Conservation (phyloP, 1,284 basidiomycete genomes). For the Microbotryum lychnidis-dioicae region DNA sequence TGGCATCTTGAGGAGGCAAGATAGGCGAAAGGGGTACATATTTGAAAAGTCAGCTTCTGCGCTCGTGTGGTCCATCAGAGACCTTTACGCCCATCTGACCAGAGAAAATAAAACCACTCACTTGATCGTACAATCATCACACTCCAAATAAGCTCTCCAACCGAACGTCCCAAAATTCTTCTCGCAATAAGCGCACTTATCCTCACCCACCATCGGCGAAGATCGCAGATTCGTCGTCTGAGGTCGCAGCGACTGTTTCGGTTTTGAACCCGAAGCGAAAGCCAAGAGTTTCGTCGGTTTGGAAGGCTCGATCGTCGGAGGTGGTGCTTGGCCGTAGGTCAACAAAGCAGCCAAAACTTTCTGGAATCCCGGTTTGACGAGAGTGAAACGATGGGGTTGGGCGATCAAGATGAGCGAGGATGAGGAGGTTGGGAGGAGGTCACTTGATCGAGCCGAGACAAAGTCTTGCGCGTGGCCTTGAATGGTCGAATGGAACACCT, state of each 20-base stretch:
- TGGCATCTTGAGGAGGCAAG: slow-evolving; percentile 3
- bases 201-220: neutral
- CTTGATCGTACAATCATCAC: slow-evolving; percentile 76
- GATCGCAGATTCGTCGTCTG: neutral
- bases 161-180: slow-evolving; percentile 68
- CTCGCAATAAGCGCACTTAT: slow-evolving; percentile 67
- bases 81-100: no score
- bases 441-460: slow-evolving; percentile 55
- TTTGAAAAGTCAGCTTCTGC: neutral
- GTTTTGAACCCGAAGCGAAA: slow-evolving; percentile 9
- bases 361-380: slow-evolving; percentile 66
- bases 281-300: slow-evolving; percentile 9
- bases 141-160: slow-evolving; percentile 70
- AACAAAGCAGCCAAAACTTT: slow-evolving; percentile 37
- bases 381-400: slow-evolving; percentile 68
- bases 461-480: slow-evolving; percentile 16
- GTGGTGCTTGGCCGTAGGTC: slow-evolving; percentile 1
- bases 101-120: slow-evolving; percentile 38
- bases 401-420: slow-evolving; percentile 39
- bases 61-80: neutral
- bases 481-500: slow-evolving; percentile 57
- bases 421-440: neutral
- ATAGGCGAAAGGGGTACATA: neutral
- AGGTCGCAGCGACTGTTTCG: slow-evolving; percentile 37
- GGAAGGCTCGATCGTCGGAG: slow-evolving; percentile 2